Base-by-base conservation (phyloP, 2,329 filamentous ascomycete species). In the Xylariaceae sp. region DNA sequence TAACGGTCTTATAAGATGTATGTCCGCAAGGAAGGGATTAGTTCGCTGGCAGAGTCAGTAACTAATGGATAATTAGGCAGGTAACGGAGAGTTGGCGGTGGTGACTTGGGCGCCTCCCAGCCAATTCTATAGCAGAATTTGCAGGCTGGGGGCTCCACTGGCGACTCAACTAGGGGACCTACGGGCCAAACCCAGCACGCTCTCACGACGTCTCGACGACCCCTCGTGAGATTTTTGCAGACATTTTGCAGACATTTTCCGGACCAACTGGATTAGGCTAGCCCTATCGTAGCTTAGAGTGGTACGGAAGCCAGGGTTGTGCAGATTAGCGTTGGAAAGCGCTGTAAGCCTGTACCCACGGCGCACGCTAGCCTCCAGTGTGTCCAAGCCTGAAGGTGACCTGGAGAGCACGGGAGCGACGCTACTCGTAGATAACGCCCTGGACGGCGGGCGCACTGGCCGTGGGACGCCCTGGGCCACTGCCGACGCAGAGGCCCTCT, bases 61-160 rank as follows among this genome's bases (percentile, higher is more conserved):
- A 37, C 2, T 15, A 52, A 52, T 10, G 18, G 13, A 5, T 55
- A 48, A 48, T 51, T 47, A 34, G 59, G 18, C 56, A 55, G 54
- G 45, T 35, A 41, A 37, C 44, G 6, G 15, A 13, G 34, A 17
- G 15, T 53, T 39, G 57, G 54, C 62, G 53, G 58, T 51, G 51
- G 49, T 58, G 58, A 61, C 47, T 61, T 57, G 61, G 60, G 56
- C 55, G 60, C 50, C 53, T 62, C 50, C 52, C 56, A 50, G 53
- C 59, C 59, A 64, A 57, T 48, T 48, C 50, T 35, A 51, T 59
- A 11, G 48, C 6, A 51, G 41, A 6, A 18, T 41, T 11, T 41
- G 53, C 44, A 52, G 55, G 53, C n/a, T 59, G 50, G 11, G 23
- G 37, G 45, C 23, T 49, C 56, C 56, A 59, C 56, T 15, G 4